phyloP scores from a whole-genome alignment of 345 rosid genomes.

The Sonneratia caseolaris region DNA sequence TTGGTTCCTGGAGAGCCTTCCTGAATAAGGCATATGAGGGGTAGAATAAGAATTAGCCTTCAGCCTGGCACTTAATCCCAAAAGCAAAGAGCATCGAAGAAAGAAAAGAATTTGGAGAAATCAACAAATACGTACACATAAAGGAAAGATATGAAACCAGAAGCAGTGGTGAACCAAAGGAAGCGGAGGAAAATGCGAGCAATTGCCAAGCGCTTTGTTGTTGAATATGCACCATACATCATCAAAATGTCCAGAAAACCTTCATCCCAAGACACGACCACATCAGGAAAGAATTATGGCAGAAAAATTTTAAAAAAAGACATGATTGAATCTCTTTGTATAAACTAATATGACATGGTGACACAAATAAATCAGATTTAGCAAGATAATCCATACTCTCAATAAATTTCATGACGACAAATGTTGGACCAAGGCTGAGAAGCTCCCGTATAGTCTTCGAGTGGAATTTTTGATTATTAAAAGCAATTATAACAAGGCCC shows the following conservation, averaged over 20 bases:
- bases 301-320: background rate
- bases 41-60: background rate
- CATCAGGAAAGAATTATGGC: constrained; percentile 10
- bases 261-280: constrained; percentile 20
- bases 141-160: constrained; percentile 66
- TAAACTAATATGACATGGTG: constrained; percentile 1
- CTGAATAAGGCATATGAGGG: constrained; percentile 24
- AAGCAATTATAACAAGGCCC: constrained; percentile 87
- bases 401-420: constrained; percentile 80
- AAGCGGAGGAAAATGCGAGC: constrained; percentile 84
- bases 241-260: constrained; percentile 84
- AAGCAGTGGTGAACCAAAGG: constrained; percentile 68
- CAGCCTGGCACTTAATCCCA: background rate
- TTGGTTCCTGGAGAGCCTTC: constrained; percentile 55
- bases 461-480: constrained; percentile 43
- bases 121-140: constrained; percentile 61
- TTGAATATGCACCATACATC: constrained; percentile 98
- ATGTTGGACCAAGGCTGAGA: constrained; percentile 95
- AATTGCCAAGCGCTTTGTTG: constrained; percentile 64
- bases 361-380: background rate
- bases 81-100: constrained; percentile 8
- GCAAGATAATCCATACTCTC: constrained; percentile 48
- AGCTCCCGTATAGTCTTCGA: constrained; percentile 49
- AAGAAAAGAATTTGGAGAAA: constrained; percentile 8
- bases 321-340: too few relatives aligned